Evolutionary conservation across 768 basidiomycete genomes (phyloP), one percentile per base, ranked within the genome.

Genomic region (Tylopilus balloui): DNA sequence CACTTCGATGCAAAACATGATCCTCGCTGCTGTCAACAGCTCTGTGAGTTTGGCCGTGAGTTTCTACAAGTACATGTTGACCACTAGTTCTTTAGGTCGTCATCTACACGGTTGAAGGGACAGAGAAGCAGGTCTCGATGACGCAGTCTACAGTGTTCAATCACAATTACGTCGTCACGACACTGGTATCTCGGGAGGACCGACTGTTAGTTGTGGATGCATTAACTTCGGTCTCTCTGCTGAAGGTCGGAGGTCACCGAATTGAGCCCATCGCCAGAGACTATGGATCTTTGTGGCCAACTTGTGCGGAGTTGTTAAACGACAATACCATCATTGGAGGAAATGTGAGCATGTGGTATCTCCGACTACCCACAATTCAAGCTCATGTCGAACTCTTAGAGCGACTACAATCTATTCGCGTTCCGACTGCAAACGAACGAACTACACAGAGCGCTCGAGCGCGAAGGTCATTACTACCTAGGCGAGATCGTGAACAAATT

Each of bases 401-500:
- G 78, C 55, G 77, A 83, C 37, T 72, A 80, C 51, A 87, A 90
- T 58, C 52, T 91, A 29, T 79, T 83, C 62, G 73, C 81, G 4
- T 88, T 85, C 67, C 69, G 75, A 44, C 63, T 83, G 37, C 73
- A 73, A 41, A 65, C 58, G 32, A 70, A 71, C 7, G 68, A 77
- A 20, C 62, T 67, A 5, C 74, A 77, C 8, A 67, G 65, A 11
- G 51, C 65, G 3, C 71, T 94, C 28, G 83, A 84, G 51, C 73
- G 76, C 11, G 76, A 81, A 43, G 93, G 92, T 0, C 71, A 72
- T 42, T 92, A 82, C 64, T 79, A 90, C 57, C 54, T 89, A 2
- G 88, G 81, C 12, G 92, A 95, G 55, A 68, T 85, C 37, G 79
- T 92, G 25, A 88, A 83, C 51, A 86, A 83, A 58, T 82, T 96